Conservation (phyloP, 768 basidiomycete genomes). For the Pluteus cervinus region DNA sequence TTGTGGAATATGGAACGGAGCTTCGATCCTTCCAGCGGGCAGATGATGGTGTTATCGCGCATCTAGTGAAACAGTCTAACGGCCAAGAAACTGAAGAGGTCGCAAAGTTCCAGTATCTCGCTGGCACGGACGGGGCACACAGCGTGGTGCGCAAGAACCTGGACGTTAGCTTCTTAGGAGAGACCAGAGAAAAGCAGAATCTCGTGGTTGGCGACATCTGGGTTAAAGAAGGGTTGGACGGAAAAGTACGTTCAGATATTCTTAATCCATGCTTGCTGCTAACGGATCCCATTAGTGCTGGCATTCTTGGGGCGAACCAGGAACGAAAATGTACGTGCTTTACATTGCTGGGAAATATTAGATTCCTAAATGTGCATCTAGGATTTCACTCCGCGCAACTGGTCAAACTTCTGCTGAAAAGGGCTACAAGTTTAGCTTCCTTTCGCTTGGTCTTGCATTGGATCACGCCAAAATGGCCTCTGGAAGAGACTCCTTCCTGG, state of each 20-base stretch:
- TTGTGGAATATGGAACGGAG: slow-evolving; percentile 30
- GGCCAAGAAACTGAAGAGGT: slow-evolving; percentile 20
- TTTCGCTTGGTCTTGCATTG: neutral
- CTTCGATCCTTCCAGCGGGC: slow-evolving; percentile 26
- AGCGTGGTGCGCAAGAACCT: slow-evolving; percentile 32
- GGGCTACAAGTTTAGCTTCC: no score
- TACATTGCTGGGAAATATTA: neutral
- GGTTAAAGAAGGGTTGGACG: slow-evolving; percentile 20
- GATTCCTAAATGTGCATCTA: neutral
- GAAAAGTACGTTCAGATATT: slow-evolving; percentile 13
- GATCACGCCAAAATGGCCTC: slow-evolving; percentile 4
- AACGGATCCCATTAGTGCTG: slow-evolving; percentile 8
- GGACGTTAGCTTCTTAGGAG: slow-evolving; percentile 35
- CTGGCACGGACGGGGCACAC: slow-evolving; percentile 36
- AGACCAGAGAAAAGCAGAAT: slow-evolving; percentile 22
- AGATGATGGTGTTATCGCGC: slow-evolving; percentile 21
- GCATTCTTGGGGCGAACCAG: slow-evolving; percentile 15
- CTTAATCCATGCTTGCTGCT: neutral
- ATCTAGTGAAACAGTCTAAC: slow-evolving; percentile 14
- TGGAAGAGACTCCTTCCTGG: slow-evolving; percentile 19
- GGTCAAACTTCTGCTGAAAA: neutral
- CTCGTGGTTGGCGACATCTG: slow-evolving; percentile 31
- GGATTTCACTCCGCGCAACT: slow-evolving; percentile 1
- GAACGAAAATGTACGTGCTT: slow-evolving; percentile 9
- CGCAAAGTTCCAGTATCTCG: slow-evolving; percentile 22